These are phyloP conservation scores for Neurospora sp. DNA, from an alignment of 495 filamentous ascomycete genomes.

Conservation along the genomic window DNA sequence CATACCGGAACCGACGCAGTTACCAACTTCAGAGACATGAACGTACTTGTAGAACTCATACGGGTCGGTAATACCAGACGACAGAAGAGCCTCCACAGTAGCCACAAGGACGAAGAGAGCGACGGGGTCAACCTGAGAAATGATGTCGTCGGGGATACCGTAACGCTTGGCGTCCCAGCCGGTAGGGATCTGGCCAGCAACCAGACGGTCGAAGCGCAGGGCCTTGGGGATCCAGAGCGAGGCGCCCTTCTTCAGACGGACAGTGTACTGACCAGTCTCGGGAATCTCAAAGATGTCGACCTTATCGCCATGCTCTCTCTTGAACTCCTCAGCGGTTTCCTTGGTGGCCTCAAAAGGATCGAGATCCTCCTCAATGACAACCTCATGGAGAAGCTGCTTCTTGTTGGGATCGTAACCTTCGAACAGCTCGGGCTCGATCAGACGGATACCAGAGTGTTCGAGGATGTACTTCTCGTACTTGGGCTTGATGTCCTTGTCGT, in stretches of 20 bases:
- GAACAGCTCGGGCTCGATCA: slow-evolving; percentile 96
- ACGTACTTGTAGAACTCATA: slow-evolving; percentile 99
- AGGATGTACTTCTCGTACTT: slow-evolving; percentile 96
- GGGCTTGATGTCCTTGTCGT: slow-evolving; percentile 93
- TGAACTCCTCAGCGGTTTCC: slow-evolving; percentile 95
- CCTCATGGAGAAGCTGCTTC: slow-evolving; percentile 96
- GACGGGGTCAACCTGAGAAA: slow-evolving; percentile 92
- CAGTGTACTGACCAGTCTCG: slow-evolving; percentile 91
- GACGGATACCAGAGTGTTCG: slow-evolving; percentile 92
- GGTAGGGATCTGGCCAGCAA: slow-evolving; percentile 92
- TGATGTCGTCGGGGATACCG: slow-evolving; percentile 94
- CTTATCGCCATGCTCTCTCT: slow-evolving; percentile 91
- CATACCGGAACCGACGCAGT: slow-evolving; percentile 96
- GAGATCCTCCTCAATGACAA: slow-evolving; percentile 91
- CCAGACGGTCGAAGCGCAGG: slow-evolving; percentile 89
- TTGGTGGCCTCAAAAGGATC: slow-evolving; percentile 96
- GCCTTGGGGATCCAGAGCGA: slow-evolving; percentile 93
- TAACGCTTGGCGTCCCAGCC: slow-evolving; percentile 95
- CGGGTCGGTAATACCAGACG: slow-evolving; percentile 95
- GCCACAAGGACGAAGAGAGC: slow-evolving; percentile 91
- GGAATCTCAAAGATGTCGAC: slow-evolving; percentile 92
- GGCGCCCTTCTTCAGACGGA: slow-evolving; percentile 89
- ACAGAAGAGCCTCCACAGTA: slow-evolving; percentile 79
- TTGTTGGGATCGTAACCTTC: slow-evolving; percentile 95
- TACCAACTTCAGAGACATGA: slow-evolving; percentile 94